Evolutionary conservation across 2,329 filamentous ascomycete genomes (phyloP), one percentile per base, ranked within the genome.

Genomic region (Whalleya microplaca): DNA sequence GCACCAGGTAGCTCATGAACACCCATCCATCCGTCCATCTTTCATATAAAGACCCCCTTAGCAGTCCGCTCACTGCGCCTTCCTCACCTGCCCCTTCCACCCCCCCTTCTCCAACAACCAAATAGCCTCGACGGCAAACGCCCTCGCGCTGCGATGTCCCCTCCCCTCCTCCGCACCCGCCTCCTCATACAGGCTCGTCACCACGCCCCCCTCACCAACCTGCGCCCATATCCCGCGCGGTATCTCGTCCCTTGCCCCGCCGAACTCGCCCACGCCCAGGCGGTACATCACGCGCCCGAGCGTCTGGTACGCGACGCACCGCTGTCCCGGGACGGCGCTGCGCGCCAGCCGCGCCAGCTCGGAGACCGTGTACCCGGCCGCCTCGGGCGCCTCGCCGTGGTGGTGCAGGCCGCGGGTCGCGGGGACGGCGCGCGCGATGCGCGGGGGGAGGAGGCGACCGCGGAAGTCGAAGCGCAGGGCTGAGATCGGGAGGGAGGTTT

Each of bases 221-320:
- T 88, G 87, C 23, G 80, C 78, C 94, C 94, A 98, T n/a, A 98
- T 73, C 0, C 92, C 93, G 70, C 88, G 85, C 14, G 90, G 88
- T 53, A 93, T 76, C 41, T 83, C 83, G 2, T 83, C 81, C 0
- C 84, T 86, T 54, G 86, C 87, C 55, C 86, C 85, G 1, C 91
- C 85, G 79, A 83, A 88, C 58, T 87, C 83, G 1, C 85, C 92
- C 47, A 80, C 84, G 0, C 95, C 94, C 0, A 99, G 78, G 8
- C 93, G 81, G 71, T 90, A 98, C 16, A 98, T 73, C 5, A 98
- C 84, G 19, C 95, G 82, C 0, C 95, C 95, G 0, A 98, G 78
- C 0, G 93, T 94, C 74, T 96, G 94, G 73, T 92, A 97, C 0
- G 95, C 92, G 59, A 98, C 83, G 69, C 95, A 97, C 10, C 94